These are phyloP conservation scores for Nakazawaea wyomingensis DNA, from an alignment of 805 yeast genomes.

Conservation along the genomic window DNA sequence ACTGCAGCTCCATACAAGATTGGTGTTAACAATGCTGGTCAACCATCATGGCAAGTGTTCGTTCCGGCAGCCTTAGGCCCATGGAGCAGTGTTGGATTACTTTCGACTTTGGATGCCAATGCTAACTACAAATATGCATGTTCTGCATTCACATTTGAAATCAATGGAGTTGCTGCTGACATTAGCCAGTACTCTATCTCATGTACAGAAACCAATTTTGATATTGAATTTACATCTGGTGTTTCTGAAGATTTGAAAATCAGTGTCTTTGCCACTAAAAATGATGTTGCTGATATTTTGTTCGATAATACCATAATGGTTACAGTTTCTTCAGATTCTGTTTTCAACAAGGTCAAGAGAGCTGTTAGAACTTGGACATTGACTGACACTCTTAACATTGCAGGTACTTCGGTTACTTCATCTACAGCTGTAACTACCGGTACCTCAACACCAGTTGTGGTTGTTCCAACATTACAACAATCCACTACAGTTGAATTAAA, in stretches of 20 bases:
- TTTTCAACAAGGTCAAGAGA: slow-evolving; percentile 14
- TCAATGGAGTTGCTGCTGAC: slow-evolving; percentile 1
- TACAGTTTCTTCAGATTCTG: slow-evolving; percentile 10
- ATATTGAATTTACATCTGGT: slow-evolving; percentile 1
- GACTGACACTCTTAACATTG: slow-evolving; percentile 3
- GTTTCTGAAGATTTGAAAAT: slow-evolving; percentile 1
- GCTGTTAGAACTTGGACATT: slow-evolving; percentile 6
- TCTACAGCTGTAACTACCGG: slow-evolving; percentile 15
- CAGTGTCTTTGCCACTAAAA: slow-evolving; percentile 10
- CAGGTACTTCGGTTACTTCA: slow-evolving; percentile 14
- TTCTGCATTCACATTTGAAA: slow-evolving; percentile 9
- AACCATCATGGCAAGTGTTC: slow-evolving; percentile 11
- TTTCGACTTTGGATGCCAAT: slow-evolving; percentile 1
- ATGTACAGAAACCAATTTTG: slow-evolving; percentile 10
- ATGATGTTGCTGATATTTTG: neutral
- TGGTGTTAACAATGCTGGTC: slow-evolving; percentile 8
- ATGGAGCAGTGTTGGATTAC: slow-evolving; percentile 4
- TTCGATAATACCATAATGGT: slow-evolving; percentile 10
- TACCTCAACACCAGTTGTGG: slow-evolving; percentile 11
- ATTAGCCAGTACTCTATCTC: slow-evolving; percentile 5
- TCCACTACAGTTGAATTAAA: too few relatives aligned
- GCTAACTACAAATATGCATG: slow-evolving; percentile 8
- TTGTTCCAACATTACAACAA: slow-evolving; percentile 6
- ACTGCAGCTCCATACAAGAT: slow-evolving; percentile 9
- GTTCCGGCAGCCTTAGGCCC: slow-evolving; percentile 9